Evolutionary conservation across 768 basidiomycete genomes (phyloP), one percentile per base, ranked within the genome.

Genomic region (Trametes cubensis): DNA sequence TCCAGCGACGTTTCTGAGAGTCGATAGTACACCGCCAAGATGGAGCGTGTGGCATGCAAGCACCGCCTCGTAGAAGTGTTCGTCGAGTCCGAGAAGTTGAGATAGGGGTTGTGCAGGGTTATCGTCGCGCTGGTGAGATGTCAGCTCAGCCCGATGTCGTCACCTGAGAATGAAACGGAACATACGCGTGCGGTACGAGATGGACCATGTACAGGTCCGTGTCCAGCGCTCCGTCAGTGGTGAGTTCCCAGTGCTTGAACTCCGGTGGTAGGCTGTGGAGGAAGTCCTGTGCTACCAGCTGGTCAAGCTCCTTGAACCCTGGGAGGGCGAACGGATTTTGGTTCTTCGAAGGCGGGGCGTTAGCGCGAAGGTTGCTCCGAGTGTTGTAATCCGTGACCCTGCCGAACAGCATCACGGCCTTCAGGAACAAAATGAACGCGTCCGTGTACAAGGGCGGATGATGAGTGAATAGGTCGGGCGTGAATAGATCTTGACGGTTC

Each of bases 121-220:
- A 94, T 94, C 11, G 87, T 85, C 13, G 92, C 92, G n/a, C 92
- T 94, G 70, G 20, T 52, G 15, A 49, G 41, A 51, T 30, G 50
- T 42, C 30, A 25, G n/a, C 30, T 44, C 58, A 63, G 34, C 21
- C 41, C 28, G 28, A 18, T 20, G 18, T 18, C 14, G 34, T 20
- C 51, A 49, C 62, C 69, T 53, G 53, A 44, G 61, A 40, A 63
- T 48, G 56, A 40, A 61, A 63, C 58, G 59, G 39, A 14, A 82
- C 88, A 73, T 75, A 92, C 91, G 92, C 92, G 71, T 94, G 88
- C 20, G 92, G 92, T 62, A 92, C 82, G 45, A 93, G 81, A 69
- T 93, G 91, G 42, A 90, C 91, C 88, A 94, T 85, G 71, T 90
- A 94, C 59, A 94, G 75, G 71, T 94, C 92, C 2, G 89, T 92